Evolutionary conservation across 2,329 filamentous ascomycete species (phyloP).

Genomic region (Cordyceps cicadae): DNA sequence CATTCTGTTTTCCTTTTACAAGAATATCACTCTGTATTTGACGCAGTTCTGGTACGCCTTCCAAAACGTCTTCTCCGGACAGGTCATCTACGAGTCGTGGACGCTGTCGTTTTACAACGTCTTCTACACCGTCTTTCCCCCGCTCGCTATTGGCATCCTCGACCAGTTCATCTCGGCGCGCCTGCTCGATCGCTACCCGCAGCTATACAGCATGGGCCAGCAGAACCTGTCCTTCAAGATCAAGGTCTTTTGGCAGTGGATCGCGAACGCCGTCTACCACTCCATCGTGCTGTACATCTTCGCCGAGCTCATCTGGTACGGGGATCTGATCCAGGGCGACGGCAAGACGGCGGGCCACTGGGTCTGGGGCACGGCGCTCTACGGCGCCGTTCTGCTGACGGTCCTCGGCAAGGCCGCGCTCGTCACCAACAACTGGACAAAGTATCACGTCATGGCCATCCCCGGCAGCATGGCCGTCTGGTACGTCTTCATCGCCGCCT

Average conservation of each 20-base stretch:
- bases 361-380: slow-evolving; percentile 95
- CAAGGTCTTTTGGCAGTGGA: slow-evolving; percentile 88
- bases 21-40: slow-evolving; percentile 98
- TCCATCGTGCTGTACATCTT: slow-evolving; percentile 88
- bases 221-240: slow-evolving; percentile 89
- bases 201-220: slow-evolving; percentile 89
- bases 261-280: slow-evolving; percentile 91
- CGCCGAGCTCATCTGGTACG: slow-evolving; percentile 70
- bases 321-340: slow-evolving; percentile 69
- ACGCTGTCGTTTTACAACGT: slow-evolving; percentile 99
- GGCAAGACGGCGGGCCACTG: slow-evolving; percentile 85
- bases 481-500: slow-evolving; percentile 82
- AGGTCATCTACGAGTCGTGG: slow-evolving; percentile 99
- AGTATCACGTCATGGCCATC: slow-evolving; percentile 92
- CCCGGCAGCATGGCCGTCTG: slow-evolving; percentile 88
- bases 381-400: slow-evolving; percentile 86
- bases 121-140: slow-evolving; percentile 90
- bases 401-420: slow-evolving; percentile 91
- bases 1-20: slow-evolving; percentile 98
- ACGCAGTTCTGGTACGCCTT: slow-evolving; percentile 99
- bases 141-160: slow-evolving; percentile 89
- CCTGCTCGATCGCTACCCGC: slow-evolving; percentile 87
- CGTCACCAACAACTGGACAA: slow-evolving; percentile 97
- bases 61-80: slow-evolving; percentile 94
- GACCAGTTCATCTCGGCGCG: slow-evolving; percentile 96